Base-by-base conservation (phyloP, 108 stramenopile genomes). In the Pseudonitzschia multiseries region DNA sequence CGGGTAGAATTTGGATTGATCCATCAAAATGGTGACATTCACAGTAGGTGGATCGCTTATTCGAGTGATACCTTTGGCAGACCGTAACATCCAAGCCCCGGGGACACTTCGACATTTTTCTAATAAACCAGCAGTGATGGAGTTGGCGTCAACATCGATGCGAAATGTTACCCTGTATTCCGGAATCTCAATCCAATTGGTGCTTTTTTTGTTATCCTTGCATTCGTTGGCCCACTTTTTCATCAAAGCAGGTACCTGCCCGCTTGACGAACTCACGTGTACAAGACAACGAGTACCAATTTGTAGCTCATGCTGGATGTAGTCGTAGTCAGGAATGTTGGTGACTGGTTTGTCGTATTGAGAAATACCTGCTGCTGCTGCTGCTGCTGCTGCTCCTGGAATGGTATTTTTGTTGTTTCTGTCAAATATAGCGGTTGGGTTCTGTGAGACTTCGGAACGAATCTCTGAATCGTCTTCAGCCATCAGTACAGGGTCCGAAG, bases 1-100 rank as follows among this genome's bases (percentile, higher is more conserved):
- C 18, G 71, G 59, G 42, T 71, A 71, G 36, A 71, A 71, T 57
- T 71, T 71, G n/a, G 43, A 41, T 46, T 71, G 71, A 59, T 71
- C 59, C 71, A 71, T 62, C 33, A 62, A 17, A 17, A 62, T 62
- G 0, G 61, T 62, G n/a, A 62, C 61, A 12, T 70, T 9, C 20
- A 32, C 18, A 29, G 69, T 70, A 20, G 69, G 69, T 32, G 69
- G 69, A 22, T 70, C 69, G 36, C 56, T 56, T 33, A 70, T 33
- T 32, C 32, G 52, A 0, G 27, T 4, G 24, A 70, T 54, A 12
- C 53, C 69, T 29, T n/a, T 50, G 1, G 28, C 4, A 32, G 53
- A 51, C 3, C 69, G 31, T 4, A 70, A 4, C 36, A 62, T 62
- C 33, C 36, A 62, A 0, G 61, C 61, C 32, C 36, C 61, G 29